Conservation (phyloP, 495 filamentous ascomycete genomes). For the Platismatia glauca region DNA sequence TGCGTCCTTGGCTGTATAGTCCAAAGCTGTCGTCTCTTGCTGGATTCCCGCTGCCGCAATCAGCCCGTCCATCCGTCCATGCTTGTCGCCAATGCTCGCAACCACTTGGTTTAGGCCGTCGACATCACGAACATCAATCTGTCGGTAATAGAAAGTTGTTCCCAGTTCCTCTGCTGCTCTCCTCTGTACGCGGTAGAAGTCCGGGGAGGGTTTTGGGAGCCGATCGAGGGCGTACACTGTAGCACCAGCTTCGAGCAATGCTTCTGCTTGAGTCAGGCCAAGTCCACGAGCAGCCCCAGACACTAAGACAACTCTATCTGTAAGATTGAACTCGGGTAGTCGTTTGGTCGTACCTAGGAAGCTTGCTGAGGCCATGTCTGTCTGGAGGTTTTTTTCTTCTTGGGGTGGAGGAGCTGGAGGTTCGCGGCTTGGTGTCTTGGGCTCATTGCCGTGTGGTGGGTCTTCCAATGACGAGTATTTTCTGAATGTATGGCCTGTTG, state of each 20-base stretch:
- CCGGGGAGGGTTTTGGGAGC: conserved; percentile 40
- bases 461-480: conserved; percentile 15
- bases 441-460: conserved; percentile 21
- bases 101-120: conserved; percentile 57
- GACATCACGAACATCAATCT: conserved; percentile 77
- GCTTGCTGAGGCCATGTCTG: conserved; percentile 15
- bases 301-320: conserved; percentile 66
- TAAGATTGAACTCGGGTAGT: conserved; percentile 72
- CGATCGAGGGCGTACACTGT: conserved; percentile 41
- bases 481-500: conserved; percentile 2
- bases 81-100: conserved; percentile 55
- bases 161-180: conserved; percentile 57
- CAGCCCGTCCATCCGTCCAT: conserved; percentile 66
- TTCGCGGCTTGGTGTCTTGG: conserved; percentile 15
- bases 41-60: conserved; percentile 72
- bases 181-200: conserved; percentile 54
- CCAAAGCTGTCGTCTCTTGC: conserved; percentile 58
- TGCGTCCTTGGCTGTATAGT: conserved; percentile 59
- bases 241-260: conserved; percentile 71
- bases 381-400: conserved; percentile 16
- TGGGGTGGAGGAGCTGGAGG: conserved; percentile 21
- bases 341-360: conserved; percentile 29
- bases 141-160: conserved; percentile 66
- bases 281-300: conserved; percentile 73
- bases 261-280: conserved; percentile 70